These are phyloP conservation scores for Phaeolepiota aurea DNA, from an alignment of 768 basidiomycete species.

Conservation along the genomic window DNA sequence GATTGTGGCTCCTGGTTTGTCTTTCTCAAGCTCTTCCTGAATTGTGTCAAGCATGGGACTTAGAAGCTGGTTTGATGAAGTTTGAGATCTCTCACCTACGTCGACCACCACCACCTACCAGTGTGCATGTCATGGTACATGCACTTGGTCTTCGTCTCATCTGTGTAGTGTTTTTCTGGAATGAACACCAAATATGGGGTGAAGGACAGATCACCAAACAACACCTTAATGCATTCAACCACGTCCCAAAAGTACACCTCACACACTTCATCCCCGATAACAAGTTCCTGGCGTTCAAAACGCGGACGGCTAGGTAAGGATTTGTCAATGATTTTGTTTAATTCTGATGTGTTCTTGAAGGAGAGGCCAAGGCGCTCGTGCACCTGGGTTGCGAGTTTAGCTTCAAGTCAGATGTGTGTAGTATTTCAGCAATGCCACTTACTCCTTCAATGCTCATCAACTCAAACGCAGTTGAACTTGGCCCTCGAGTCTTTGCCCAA, in stretches of 20 bases:
- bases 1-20: background rate
- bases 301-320: conserved; percentile 15
- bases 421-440: conserved; percentile 6
- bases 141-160: conserved; percentile 10
- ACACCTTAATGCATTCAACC: conserved; percentile 16
- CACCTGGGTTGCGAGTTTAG: conserved; percentile 13
- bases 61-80: background rate
- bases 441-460: conserved; percentile 20
- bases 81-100: conserved; percentile 20
- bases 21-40: background rate
- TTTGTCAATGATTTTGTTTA: conserved; percentile 24
- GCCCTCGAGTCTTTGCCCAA: conserved; percentile 15
- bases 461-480: conserved; percentile 15
- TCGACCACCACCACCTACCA: conserved; percentile 36
- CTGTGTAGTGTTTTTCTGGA: conserved; percentile 22
- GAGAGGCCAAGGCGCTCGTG: conserved; percentile 18
- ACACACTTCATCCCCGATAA: conserved; percentile 14
- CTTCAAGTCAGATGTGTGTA: conserved; percentile 4
- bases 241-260: conserved; percentile 20
- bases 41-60: background rate
- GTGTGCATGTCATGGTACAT: conserved; percentile 25
- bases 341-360: conserved; percentile 16
- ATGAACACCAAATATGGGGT: conserved; percentile 13
- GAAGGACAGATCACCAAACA: conserved; percentile 21
- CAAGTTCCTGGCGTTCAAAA: conserved; percentile 15